These are phyloP conservation scores for Fusarium temperatum DNA, from an alignment of 2,329 filamentous ascomycete species.

Conservation along the genomic window DNA sequence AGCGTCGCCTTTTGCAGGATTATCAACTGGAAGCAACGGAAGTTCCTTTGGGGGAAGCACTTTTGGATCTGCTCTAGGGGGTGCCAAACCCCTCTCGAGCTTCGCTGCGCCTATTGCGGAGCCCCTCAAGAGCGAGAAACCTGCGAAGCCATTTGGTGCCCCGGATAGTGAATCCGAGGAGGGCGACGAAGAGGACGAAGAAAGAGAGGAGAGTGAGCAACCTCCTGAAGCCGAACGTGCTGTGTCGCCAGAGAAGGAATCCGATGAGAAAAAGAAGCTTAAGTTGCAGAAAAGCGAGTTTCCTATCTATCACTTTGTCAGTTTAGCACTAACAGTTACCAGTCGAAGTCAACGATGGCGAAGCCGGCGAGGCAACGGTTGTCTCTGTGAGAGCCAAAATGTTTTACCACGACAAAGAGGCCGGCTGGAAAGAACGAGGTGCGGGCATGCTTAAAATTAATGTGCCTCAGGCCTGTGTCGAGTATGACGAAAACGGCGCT, in stretches of 20 bases:
- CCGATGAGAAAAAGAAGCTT: slow-evolving; percentile 71
- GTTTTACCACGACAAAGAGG: slow-evolving; percentile 77
- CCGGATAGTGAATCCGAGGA: slow-evolving; percentile 72
- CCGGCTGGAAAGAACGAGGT: slow-evolving; percentile 90
- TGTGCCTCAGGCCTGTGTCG: slow-evolving; percentile 66
- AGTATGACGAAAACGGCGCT: slow-evolving; percentile 61
- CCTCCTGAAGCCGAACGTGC: slow-evolving; percentile 58
- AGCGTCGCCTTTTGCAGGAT: slow-evolving; percentile 58
- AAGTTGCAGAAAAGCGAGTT: slow-evolving; percentile 74
- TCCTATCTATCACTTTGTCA: neutral
- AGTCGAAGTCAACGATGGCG: slow-evolving; percentile 84
- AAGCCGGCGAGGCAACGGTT: slow-evolving; percentile 81
- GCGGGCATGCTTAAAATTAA: slow-evolving; percentile 88
- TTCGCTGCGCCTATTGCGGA: slow-evolving; percentile 72
- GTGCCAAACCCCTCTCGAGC: slow-evolving; percentile 63
- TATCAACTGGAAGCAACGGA: slow-evolving; percentile 54
- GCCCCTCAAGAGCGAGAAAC: slow-evolving; percentile 64
- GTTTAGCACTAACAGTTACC: slow-evolving; percentile 39
- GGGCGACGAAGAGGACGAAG: slow-evolving; percentile 50
- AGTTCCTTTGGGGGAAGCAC: slow-evolving; percentile 52
- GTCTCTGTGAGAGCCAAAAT: slow-evolving; percentile 84
- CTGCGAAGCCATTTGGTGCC: slow-evolving; percentile 79
- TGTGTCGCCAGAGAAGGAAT: slow-evolving; percentile 61
- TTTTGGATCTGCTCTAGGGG: slow-evolving; percentile 50
- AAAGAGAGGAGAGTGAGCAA: slow-evolving; percentile 53